Conservation (phyloP, 1,139 yeast genomes). For the Lizanozyma gosingica region DNA sequence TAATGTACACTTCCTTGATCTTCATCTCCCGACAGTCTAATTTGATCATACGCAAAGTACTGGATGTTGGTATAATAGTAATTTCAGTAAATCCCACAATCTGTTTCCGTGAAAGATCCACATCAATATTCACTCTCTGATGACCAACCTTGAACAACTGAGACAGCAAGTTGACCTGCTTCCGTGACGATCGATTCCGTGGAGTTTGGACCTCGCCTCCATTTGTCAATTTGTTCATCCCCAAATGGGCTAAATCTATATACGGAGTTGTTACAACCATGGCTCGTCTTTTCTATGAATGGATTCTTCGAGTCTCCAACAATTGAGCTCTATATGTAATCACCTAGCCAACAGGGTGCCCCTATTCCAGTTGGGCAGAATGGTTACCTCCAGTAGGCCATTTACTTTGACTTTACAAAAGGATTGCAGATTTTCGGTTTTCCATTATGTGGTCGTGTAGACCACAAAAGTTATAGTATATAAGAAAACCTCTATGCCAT, state of each 20-base stretch:
- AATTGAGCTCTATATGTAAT: too few species aligned
- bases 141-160: constrained; percentile 52
- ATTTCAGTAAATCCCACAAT: constrained; percentile 76
- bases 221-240: neutral
- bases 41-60: constrained; percentile 46
- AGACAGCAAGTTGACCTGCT: constrained; percentile 20
- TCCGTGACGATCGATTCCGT: constrained; percentile 1
- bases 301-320: too few species aligned
- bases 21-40: constrained; percentile 78
- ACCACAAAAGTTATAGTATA: too few species aligned
- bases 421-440: too few species aligned
- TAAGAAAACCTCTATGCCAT: too few species aligned
- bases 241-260: neutral
- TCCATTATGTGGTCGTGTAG: too few species aligned
- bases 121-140: constrained; percentile 60
- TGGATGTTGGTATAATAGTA: constrained; percentile 65
- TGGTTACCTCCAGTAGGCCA: too few species aligned
- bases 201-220: neutral
- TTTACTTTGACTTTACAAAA: too few species aligned
- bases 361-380: too few species aligned
- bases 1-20: constrained; percentile 56
- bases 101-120: constrained; percentile 46
- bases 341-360: too few species aligned
- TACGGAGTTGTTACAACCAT: neutral
- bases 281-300: too few species aligned